These are phyloP conservation scores for Aspergillus sp. DNA, from an alignment of 2,329 filamentous ascomycete species.

Conservation along the genomic window DNA sequence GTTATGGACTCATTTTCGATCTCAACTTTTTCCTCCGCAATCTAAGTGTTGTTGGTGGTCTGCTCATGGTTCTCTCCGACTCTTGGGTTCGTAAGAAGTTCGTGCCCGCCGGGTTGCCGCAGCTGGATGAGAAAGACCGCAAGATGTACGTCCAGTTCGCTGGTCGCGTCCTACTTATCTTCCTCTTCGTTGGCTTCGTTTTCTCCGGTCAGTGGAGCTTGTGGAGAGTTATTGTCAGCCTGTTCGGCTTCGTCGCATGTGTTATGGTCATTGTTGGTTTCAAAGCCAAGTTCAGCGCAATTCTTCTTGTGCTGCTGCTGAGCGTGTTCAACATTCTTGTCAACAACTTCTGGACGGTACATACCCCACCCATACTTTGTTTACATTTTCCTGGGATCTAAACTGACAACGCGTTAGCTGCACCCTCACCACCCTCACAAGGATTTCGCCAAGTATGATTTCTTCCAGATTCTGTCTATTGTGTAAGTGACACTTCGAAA, in stretches of 20 bases:
- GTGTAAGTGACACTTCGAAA: constrained; percentile 56
- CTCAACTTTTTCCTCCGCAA: constrained; percentile 99
- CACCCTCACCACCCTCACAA: constrained; percentile 98
- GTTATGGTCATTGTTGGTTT: constrained; percentile 99
- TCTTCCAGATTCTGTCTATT: constrained; percentile 99
- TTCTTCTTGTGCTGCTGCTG: constrained; percentile 89
- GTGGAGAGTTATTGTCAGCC: constrained; percentile 79
- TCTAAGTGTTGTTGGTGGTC: constrained; percentile 91
- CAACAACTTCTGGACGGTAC: constrained; percentile 99
- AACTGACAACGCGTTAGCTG: constrained; percentile 57
- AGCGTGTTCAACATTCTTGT: constrained; percentile 96
- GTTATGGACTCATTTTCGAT: constrained; percentile 97
- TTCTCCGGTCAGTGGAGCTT: constrained; percentile 92
- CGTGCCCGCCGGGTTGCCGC: constrained; percentile 88
- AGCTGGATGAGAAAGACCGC: constrained; percentile 97
- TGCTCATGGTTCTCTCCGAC: constrained; percentile 97
- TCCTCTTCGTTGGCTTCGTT: constrained; percentile 95
- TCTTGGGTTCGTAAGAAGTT: constrained; percentile 98
- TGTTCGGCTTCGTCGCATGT: constrained; percentile 85
- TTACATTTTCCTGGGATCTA: neutral
- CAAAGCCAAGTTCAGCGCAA: constrained; percentile 99
- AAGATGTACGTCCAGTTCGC: constrained; percentile 99
- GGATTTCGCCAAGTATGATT: constrained; percentile 99
- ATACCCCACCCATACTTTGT: constrained; percentile 36
- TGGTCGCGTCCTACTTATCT: constrained; percentile 91